A percentile compares a stretch with the other conserved stretches of the same genome.
phyloP scores from a whole-genome alignment of 2,329 filamentous ascomycete species.

The Rachicladosporium sp. region DNA sequence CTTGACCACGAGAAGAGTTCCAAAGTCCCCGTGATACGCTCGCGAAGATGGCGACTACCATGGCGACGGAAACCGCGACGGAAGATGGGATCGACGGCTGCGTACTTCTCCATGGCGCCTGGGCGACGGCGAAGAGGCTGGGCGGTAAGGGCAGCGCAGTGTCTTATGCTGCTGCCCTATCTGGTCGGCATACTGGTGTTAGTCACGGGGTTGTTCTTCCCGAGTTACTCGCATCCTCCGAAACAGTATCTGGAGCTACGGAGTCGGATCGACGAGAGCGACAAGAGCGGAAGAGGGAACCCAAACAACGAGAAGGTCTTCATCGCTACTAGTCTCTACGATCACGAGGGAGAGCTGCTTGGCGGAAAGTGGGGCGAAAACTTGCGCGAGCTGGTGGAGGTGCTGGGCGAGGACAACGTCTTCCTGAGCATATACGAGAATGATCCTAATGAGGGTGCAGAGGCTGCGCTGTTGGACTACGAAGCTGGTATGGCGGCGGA shows the following conservation, averaged over 20 bases:
- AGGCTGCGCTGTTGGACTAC: constrained; percentile 42
- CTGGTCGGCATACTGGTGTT: constrained; percentile 21
- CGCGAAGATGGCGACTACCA: neutral
- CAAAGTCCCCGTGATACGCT: neutral
- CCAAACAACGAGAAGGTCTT: constrained; percentile 54
- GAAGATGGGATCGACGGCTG: neutral
- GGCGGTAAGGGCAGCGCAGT: constrained; percentile 8
- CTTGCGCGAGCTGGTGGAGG: constrained; percentile 48
- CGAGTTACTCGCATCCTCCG: constrained; percentile 45
- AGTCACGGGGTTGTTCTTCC: constrained; percentile 37
- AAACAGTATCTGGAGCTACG: constrained; percentile 37
- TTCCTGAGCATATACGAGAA: constrained; percentile 66
- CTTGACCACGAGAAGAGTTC: neutral
- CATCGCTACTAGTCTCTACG: constrained; percentile 60
- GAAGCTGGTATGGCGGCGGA: constrained; percentile 36
- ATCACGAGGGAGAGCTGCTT: constrained; percentile 47
- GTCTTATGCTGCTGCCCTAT: constrained; percentile 8
- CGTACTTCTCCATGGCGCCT: neutral
- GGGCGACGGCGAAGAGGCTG: constrained; percentile 9
- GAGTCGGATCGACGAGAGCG: constrained; percentile 18
- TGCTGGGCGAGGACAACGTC: constrained; percentile 55
- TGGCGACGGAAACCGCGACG: neutral
- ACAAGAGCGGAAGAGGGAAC: constrained; percentile 35
- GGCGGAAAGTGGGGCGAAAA: constrained; percentile 52
- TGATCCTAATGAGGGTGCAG: constrained; percentile 47